Base-by-base conservation (phyloP, 345 rosid species). In the Sisymbrium altissimum region DNA sequence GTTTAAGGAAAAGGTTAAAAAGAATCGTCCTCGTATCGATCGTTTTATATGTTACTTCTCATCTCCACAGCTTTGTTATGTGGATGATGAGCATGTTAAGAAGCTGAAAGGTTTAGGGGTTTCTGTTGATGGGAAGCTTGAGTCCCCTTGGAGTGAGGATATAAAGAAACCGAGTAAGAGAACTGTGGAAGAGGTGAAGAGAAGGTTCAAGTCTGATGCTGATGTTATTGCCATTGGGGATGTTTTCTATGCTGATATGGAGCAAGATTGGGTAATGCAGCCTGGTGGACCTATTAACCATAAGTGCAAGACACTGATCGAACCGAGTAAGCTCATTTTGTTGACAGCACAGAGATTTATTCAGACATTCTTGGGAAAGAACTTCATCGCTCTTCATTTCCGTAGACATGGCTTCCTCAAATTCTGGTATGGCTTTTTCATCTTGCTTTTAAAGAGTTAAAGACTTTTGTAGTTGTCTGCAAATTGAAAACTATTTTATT, bases 261-360 rank as follows among this genome's bases (percentile, higher is more conserved):
- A 91, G 74, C 78, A 75, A 35, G 86, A 88, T 27, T 85, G 89
- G 98, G 84, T 88, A 52, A 82, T 86, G 92, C 97, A 91, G 80
- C 93, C 97, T n/a, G 96, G 98, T 44, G 98, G 98, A 68, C 95
- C 98, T 0, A 82, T 94, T 62, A 80, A 83, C 19, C 98, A 94
- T 77, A 88, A 85, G 41, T 94, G 98, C 80, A 89, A 86, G 89
- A 87, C 96, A 15, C 74, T 94, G 83, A 82, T 94, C 0, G 97
- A 92, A 81, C 97, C 98, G 0, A 94, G 87, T 71, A 86, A 66
- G 63, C 85, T 88, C 35, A 92, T 94, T 68, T 54, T 81, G 85
- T 78, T 88, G 70, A 92, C 97, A 1, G 97, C 99, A 0, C 97
- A 92, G 74, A 82, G 97, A 21, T 95, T 30, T 30, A 30, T 30